Conservation (phyloP, 192 early-diverging fungal genomes). For the Fimicolochytrium jonesii region DNA sequence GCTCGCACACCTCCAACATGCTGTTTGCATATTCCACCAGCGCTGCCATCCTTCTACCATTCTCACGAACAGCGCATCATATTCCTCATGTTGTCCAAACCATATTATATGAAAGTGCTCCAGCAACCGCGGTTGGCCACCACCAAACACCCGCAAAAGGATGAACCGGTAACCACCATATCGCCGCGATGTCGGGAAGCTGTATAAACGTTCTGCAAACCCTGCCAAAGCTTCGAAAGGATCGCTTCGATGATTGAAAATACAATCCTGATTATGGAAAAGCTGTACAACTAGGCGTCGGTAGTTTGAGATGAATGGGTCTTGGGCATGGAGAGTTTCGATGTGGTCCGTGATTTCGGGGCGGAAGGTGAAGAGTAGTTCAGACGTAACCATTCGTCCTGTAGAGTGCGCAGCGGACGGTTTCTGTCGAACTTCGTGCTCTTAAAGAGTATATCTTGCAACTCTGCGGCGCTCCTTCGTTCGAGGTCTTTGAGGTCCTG, state of each 20-base stretch:
- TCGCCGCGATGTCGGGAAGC: slow-evolving; percentile 12
- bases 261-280: slow-evolving; percentile 9
- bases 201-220: slow-evolving; percentile 12
- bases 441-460: slow-evolving; percentile 9
- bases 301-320: slow-evolving; percentile 10
- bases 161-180: slow-evolving; percentile 13
- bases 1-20: too few species aligned
- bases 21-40: too few species aligned
- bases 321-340: slow-evolving; percentile 13
- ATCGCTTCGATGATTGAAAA: slow-evolving; percentile 12
- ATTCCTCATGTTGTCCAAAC: slow-evolving; percentile 10
- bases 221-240: slow-evolving; percentile 7
- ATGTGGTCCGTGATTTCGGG: slow-evolving; percentile 13
- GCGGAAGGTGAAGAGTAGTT: slow-evolving; percentile 13
- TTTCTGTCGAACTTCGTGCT: slow-evolving; percentile 13
- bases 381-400: slow-evolving; percentile 10
- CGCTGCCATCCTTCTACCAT: slow-evolving; percentile 10
- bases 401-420: slow-evolving; percentile 12
- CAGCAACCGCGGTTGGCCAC: slow-evolving; percentile 9
- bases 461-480: slow-evolving; percentile 11
- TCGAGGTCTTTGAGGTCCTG: slow-evolving; percentile 10
- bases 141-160: slow-evolving; percentile 10
- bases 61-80: slow-evolving; percentile 11
- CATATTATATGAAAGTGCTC: slow-evolving; percentile 12
- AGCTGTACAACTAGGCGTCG: slow-evolving; percentile 6